These are phyloP conservation scores for Scutellaria minor DNA, from an alignment of 257 asterid species.

Conservation along the genomic window DNA sequence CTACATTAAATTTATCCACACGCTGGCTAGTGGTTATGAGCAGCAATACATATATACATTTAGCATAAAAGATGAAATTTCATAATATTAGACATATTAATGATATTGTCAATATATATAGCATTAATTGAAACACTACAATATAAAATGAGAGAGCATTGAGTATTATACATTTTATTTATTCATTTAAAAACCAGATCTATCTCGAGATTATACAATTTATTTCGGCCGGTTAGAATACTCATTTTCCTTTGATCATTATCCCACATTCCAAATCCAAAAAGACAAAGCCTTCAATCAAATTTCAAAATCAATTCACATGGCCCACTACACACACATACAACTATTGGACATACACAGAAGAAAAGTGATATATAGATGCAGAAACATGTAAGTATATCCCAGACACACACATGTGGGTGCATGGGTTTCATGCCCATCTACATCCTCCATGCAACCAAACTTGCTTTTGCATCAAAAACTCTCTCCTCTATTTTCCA, in stretches of 20 bases:
- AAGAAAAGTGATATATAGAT: constrained; percentile 6
- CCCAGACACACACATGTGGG: constrained; percentile 39
- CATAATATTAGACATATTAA: no score
- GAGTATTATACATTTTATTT: background rate
- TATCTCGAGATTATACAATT: constrained; percentile 37
- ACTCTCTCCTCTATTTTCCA: background rate
- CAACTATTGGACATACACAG: background rate
- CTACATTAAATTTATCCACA: no score
- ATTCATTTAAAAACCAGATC: constrained; percentile 33
- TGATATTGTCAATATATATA: no score
- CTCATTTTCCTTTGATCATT: constrained; percentile 34
- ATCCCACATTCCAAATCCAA: constrained; percentile 44
- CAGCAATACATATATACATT: no score
- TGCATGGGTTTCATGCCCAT: constrained; percentile 35
- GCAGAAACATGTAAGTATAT: constrained; percentile 20
- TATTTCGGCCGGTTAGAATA: constrained; percentile 30
- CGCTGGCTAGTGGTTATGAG: background rate
- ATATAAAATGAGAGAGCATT: no score
- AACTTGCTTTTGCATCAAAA: background rate
- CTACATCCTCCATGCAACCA: constrained; percentile 41
- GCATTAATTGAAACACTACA: no score
- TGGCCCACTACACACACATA: constrained; percentile 38
- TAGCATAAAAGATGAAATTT: no score
- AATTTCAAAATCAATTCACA: constrained; percentile 45
- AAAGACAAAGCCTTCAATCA: constrained; percentile 50